These are phyloP conservation scores for Alternaria metachromatica DNA, from an alignment of 2,329 filamentous ascomycete genomes.

Conservation along the genomic window DNA sequence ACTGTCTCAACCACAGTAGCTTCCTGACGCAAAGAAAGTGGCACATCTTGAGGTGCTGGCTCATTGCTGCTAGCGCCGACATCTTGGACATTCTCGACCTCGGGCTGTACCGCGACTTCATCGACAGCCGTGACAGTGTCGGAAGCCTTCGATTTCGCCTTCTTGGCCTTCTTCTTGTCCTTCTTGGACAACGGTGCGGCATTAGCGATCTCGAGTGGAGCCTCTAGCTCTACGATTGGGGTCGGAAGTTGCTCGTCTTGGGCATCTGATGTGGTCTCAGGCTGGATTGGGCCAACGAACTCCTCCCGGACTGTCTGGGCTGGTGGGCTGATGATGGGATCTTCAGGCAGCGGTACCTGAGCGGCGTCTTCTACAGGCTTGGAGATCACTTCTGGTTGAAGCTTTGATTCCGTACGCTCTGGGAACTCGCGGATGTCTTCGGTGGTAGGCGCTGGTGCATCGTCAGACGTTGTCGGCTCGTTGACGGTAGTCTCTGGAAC, in stretches of 20 bases:
- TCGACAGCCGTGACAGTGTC: slow-evolving; percentile 16
- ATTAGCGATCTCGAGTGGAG: not conserved
- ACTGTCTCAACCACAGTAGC: slow-evolving; percentile 13
- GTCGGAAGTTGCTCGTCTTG: not conserved
- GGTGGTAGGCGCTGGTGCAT: not conserved
- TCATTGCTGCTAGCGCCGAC: not conserved
- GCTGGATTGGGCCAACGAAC: not conserved
- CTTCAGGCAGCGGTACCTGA: slow-evolving; percentile 8
- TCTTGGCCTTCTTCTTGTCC: slow-evolving; percentile 42
- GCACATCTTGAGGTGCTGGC: not conserved
- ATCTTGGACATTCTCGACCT: slow-evolving; percentile 2
- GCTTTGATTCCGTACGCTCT: not conserved
- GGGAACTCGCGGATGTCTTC: not conserved
- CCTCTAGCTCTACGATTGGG: slow-evolving; percentile 1
- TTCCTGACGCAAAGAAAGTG: not conserved
- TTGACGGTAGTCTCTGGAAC: not conserved
- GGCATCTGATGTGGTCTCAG: not conserved
- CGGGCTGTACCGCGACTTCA: slow-evolving; percentile 8
- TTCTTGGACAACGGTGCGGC: slow-evolving; percentile 26
- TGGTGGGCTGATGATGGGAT: not conserved
- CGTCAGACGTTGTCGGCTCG: not conserved
- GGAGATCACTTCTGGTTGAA: not conserved
- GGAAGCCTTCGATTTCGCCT: slow-evolving; percentile 28
- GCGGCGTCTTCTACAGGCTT: slow-evolving; percentile 11
- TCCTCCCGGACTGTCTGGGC: not conserved